Percentiles rank a stretch among this genome's conserved stretches.
Evolutionary conservation across 805 yeast genomes (phyloP).

Genomic region (Metschnikowia drakensbergensis): DNA sequence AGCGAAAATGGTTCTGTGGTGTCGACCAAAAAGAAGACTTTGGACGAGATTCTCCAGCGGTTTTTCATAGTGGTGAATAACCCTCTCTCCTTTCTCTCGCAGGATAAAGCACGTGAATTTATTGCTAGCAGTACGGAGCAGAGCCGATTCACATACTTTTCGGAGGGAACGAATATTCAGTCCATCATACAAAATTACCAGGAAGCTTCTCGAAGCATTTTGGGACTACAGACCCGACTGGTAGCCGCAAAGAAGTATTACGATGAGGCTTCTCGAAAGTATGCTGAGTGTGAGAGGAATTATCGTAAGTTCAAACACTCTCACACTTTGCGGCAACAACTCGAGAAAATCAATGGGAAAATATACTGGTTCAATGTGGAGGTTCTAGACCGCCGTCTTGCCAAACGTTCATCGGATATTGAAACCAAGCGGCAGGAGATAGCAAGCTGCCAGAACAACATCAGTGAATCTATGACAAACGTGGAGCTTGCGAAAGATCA

Average conservation of each 20-base stretch:
- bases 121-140: conserved; percentile 70
- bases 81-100: conserved; percentile 89
- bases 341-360: conserved; percentile 37
- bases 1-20: conserved; percentile 49
- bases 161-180: conserved; percentile 73
- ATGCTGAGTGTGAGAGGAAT: conserved; percentile 25
- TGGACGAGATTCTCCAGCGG: conserved; percentile 64
- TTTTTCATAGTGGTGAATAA: conserved; percentile 81
- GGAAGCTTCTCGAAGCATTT: conserved; percentile 25
- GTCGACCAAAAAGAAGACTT: conserved; percentile 57
- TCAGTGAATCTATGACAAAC: conserved; percentile 12
- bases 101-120: conserved; percentile 90
- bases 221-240: conserved; percentile 27
- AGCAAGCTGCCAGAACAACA: conserved; percentile 19
- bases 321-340: conserved; percentile 30
- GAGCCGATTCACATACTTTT: conserved; percentile 70
- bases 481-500: background rate
- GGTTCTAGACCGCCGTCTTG: conserved; percentile 26
- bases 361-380: conserved; percentile 41
- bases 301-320: conserved; percentile 35
- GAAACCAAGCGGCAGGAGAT: conserved; percentile 12
- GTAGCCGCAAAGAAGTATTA: conserved; percentile 24
- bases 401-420: conserved; percentile 16
- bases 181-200: conserved; percentile 57
- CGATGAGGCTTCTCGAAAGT: conserved; percentile 26